Evolutionary conservation across 306 rosid species (phyloP).

Genomic region (Vigna hirtella): DNA sequence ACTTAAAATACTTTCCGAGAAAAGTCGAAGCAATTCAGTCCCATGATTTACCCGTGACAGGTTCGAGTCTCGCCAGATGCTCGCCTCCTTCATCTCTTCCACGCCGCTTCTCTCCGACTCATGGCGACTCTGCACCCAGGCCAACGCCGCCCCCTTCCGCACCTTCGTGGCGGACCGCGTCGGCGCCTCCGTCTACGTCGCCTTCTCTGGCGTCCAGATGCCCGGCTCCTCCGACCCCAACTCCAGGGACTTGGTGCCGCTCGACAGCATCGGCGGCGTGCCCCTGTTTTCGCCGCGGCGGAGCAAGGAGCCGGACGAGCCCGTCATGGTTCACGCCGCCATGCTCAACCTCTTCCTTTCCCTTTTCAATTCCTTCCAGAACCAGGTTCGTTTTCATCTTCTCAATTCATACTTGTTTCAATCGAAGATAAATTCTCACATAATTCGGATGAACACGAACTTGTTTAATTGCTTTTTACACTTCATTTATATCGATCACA

Average conservation of each 20-base stretch:
- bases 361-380: slow-evolving; percentile 47
- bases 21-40: background rate
- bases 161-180: slow-evolving; percentile 48
- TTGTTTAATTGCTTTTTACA: background rate
- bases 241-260: slow-evolving; percentile 48
- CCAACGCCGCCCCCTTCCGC: slow-evolving; percentile 52
- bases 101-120: slow-evolving; percentile 78
- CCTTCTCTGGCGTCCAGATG: slow-evolving; percentile 69
- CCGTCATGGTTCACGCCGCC: slow-evolving; percentile 72
- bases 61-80: slow-evolving; percentile 82
- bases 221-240: slow-evolving; percentile 29
- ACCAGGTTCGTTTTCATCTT: slow-evolving; percentile 59
- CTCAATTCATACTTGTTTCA: background rate
- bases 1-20: background rate
- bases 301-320: slow-evolving; percentile 50
- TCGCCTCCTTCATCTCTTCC: slow-evolving; percentile 67
- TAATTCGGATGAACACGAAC: background rate
- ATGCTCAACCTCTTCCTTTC: slow-evolving; percentile 58
- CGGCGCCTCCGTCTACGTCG: slow-evolving; percentile 62
- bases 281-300: slow-evolving; percentile 49
- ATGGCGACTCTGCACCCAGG: slow-evolving; percentile 72
- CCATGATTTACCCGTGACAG: slow-evolving; percentile 34
- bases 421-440: background rate
- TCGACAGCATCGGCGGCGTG: slow-evolving; percentile 51
- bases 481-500: background rate